Evolutionary conservation across 192 early-diverging fungal species (phyloP).

Genomic region (Tieghemiomyces parasiticus): DNA sequence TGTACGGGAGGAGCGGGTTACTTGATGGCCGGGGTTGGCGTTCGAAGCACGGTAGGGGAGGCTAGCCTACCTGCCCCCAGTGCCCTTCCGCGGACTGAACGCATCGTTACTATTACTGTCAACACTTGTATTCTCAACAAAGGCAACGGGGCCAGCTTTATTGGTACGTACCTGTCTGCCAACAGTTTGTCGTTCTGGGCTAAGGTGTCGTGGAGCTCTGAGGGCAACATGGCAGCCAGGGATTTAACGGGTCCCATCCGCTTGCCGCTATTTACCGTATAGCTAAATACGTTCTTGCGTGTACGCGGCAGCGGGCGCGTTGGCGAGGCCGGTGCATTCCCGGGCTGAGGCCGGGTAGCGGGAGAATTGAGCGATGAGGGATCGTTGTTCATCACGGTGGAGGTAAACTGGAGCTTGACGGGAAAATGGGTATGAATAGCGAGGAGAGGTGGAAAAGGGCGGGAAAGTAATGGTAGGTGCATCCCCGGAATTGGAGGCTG

Average conservation of each 20-base stretch:
- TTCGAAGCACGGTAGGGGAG: background rate
- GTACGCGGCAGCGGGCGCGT: background rate
- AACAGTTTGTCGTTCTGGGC: background rate
- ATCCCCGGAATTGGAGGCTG: too few relatives aligned
- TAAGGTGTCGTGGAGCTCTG: background rate
- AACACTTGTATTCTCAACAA: background rate
- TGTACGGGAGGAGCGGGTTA: background rate
- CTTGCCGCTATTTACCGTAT: background rate
- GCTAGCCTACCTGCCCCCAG: background rate
- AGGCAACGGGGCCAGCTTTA: background rate
- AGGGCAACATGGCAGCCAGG: background rate
- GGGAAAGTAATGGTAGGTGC: too few relatives aligned
- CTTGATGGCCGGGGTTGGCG: background rate
- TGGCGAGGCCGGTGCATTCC: background rate
- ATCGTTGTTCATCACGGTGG: background rate
- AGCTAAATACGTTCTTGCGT: constrained; percentile 11
- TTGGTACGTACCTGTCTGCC: constrained; percentile 4
- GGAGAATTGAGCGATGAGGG: background rate
- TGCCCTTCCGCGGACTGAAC: background rate
- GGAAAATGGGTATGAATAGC: too few relatives aligned
- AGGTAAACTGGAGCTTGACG: constrained; percentile 7
- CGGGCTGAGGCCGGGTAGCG: background rate
- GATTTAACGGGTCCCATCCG: constrained; percentile 1
- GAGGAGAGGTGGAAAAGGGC: too few relatives aligned
- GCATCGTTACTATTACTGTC: background rate